Conservation (phyloP, 768 basidiomycete species). For the Vararia minispora region DNA sequence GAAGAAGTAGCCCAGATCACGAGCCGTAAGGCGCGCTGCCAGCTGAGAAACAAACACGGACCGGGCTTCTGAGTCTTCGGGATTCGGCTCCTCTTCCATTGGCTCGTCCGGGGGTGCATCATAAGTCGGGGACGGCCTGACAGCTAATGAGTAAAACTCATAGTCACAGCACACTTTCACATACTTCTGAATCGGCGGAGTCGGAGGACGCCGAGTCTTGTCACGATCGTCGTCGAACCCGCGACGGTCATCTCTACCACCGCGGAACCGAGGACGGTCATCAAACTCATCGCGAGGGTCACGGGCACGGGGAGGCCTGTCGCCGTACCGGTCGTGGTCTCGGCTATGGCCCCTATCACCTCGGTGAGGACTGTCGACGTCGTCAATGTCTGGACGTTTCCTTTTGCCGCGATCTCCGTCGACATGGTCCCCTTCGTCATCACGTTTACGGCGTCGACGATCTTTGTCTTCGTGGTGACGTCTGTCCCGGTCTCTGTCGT, state of each 20-base stretch:
- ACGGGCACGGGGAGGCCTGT: conserved; percentile 30
- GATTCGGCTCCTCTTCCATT: conserved; percentile 82
- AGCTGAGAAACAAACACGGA: conserved; percentile 99
- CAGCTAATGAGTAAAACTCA: background rate
- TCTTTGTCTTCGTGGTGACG: conserved; percentile 42
- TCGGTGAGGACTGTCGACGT: conserved; percentile 39
- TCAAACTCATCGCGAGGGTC: conserved; percentile 56
- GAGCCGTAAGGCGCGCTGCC: conserved; percentile 90
- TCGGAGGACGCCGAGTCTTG: conserved; percentile 18
- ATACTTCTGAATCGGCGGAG: conserved; percentile 39
- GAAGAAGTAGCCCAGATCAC: conserved; percentile 97
- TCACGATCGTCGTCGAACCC: conserved; percentile 30
- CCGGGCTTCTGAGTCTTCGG: conserved; percentile 96
- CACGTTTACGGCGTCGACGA: conserved; percentile 52
- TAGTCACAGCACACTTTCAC: no score
- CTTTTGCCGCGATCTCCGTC: conserved; percentile 53
- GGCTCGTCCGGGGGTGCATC: conserved; percentile 53
- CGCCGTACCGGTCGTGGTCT: conserved; percentile 39
- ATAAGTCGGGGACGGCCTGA: conserved; percentile 61
- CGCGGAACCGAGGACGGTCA: conserved; percentile 36
- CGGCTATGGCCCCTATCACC: conserved; percentile 38
- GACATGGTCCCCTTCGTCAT: conserved; percentile 45
- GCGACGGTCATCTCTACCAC: conserved; percentile 28
- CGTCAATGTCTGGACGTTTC: conserved; percentile 46
- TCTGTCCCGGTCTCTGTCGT: conserved; percentile 34